A percentile compares a stretch with the other conserved stretches of the same genome.
phyloP scores from a whole-genome alignment of 129 eudicot species.

The Escallonia herrerae region DNA sequence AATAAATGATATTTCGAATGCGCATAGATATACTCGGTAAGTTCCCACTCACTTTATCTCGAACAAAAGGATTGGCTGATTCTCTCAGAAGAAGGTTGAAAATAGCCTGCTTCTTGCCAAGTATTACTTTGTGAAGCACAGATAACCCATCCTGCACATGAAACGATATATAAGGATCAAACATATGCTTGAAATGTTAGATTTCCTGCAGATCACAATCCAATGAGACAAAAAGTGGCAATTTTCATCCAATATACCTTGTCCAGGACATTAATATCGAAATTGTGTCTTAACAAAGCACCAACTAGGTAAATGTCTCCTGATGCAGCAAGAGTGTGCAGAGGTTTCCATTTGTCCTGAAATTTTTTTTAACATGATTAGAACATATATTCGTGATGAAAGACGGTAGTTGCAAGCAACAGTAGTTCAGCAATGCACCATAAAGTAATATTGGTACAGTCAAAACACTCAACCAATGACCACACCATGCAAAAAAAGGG shows the following conservation, averaged over 20 bases:
- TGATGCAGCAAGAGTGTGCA: constrained; percentile 83
- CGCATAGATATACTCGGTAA: background rate
- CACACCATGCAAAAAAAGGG: no score
- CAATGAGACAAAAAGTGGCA: background rate
- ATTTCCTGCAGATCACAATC: constrained; percentile 3
- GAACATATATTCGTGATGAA: no score
- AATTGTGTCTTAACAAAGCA: constrained; percentile 60
- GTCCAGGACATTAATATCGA: constrained; percentile 61
- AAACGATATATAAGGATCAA: constrained; percentile 10
- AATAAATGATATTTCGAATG: background rate
- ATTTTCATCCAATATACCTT: constrained; percentile 32
- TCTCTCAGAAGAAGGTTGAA: constrained; percentile 78
- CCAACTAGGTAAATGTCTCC: constrained; percentile 81
- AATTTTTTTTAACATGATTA: constrained; percentile 1
- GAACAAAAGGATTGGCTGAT: constrained; percentile 86
- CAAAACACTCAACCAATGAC: background rate
- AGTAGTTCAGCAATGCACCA: no score
- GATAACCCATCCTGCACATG: constrained; percentile 69
- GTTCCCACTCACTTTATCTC: constrained; percentile 59
- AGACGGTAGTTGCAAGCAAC: no score
- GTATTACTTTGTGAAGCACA: constrained; percentile 82
- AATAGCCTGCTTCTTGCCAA: constrained; percentile 85
- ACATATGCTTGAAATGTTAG: constrained; percentile 2
- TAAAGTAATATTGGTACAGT: background rate
- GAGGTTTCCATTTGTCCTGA: constrained; percentile 91